phyloP scores from a whole-genome alignment of 768 basidiomycete genomes.

The Mycena metata region DNA sequence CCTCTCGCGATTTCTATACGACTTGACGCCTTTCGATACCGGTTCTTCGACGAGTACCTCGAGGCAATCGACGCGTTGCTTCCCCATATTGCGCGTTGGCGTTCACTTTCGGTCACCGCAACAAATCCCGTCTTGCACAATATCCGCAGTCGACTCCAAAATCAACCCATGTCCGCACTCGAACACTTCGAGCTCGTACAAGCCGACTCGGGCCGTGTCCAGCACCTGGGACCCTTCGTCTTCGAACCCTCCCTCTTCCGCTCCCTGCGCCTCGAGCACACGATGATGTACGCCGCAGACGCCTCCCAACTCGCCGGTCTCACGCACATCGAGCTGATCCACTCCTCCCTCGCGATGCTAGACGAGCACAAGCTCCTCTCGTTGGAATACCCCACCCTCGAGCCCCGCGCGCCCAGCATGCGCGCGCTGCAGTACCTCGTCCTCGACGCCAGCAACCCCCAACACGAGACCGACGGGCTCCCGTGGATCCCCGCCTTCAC shows the following conservation, averaged over 20 bases:
- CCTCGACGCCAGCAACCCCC: constrained; percentile 30
- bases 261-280: constrained; percentile 27
- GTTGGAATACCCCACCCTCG: constrained; percentile 23
- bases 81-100: constrained; percentile 24
- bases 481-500: constrained; percentile 32
- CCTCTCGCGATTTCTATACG: constrained; percentile 24
- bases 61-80: constrained; percentile 20
- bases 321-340: constrained; percentile 16
- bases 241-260: constrained; percentile 25
- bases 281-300: constrained; percentile 34
- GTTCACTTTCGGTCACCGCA: constrained; percentile 13
- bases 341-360: constrained; percentile 33
- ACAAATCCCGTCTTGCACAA: constrained; percentile 32
- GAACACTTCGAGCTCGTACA: constrained; percentile 32
- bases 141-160: constrained; percentile 11
- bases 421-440: constrained; percentile 11
- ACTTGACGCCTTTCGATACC: constrained; percentile 29
- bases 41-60: constrained; percentile 24
- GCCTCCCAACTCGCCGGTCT: constrained; percentile 23
- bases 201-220: constrained; percentile 24
- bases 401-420: constrained; percentile 30
- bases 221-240: constrained; percentile 31
- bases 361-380: constrained; percentile 35
- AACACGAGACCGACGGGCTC: not conserved
- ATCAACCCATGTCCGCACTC: constrained; percentile 9